Evolutionary conservation across 2,329 filamentous ascomycete species (phyloP).

Genomic region (Seiridium unicorne): DNA sequence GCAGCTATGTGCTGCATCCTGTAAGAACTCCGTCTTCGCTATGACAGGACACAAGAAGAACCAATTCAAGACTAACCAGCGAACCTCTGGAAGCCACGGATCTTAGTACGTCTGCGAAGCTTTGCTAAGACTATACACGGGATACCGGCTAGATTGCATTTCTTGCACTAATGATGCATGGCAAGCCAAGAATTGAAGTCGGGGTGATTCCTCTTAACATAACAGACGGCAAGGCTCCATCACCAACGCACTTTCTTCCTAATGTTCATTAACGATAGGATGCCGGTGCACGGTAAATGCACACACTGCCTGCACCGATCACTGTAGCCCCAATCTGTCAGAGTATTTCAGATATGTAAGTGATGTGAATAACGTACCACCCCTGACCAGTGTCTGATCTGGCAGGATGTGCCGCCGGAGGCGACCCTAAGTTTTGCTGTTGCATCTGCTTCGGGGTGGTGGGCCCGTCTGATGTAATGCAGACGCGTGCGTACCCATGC

Average conservation of each 20-base stretch:
- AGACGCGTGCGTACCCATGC: neutral
- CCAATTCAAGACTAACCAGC: neutral
- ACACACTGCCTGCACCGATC: neutral
- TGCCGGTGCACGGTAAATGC: no score
- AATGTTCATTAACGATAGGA: neutral
- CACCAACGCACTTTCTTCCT: conserved; percentile 8
- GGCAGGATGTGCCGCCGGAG: neutral
- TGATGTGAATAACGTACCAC: neutral
- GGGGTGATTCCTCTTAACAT: neutral
- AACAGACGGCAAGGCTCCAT: conserved; percentile 1
- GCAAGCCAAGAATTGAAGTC: neutral
- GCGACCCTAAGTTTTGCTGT: neutral
- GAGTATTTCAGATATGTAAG: neutral
- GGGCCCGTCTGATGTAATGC: neutral
- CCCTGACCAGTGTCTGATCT: neutral
- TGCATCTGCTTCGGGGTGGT: neutral
- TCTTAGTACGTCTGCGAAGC: conserved; percentile 6
- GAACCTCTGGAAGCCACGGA: conserved; percentile 4
- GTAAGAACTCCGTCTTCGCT: neutral
- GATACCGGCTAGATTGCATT: neutral
- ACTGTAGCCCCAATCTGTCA: neutral
- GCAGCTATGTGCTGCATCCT: neutral
- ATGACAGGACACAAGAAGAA: conserved; percentile 1
- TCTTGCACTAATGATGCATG: neutral
- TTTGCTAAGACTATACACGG: neutral